Percentiles rank a stretch among this genome's conserved stretches.
These are phyloP conservation scores for Moricandia moricandioides DNA, from an alignment of 345 rosid genomes.

Conservation along the genomic window DNA sequence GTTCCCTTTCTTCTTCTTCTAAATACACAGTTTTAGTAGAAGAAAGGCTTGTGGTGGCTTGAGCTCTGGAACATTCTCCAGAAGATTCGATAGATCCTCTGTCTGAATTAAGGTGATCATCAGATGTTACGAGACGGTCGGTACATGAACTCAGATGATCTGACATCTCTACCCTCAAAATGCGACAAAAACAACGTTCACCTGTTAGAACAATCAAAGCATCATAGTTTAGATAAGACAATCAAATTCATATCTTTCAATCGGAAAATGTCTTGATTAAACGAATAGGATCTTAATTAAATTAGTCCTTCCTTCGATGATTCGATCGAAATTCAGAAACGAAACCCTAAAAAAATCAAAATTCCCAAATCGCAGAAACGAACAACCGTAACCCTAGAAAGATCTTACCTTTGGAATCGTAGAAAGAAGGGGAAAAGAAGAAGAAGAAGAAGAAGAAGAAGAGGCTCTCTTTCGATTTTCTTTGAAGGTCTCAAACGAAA, in stretches of 20 bases:
- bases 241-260: background rate
- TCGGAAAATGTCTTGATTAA: background rate
- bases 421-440: background rate
- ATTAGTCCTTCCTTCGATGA: background rate
- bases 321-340: slow-evolving; percentile 9
- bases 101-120: slow-evolving; percentile 39
- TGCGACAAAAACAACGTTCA: slow-evolving; percentile 27
- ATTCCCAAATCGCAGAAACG: slow-evolving; percentile 2
- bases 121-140: slow-evolving; percentile 54
- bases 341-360: slow-evolving; percentile 19
- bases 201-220: background rate
- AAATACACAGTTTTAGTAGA: slow-evolving; percentile 21
- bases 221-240: background rate
- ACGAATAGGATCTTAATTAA: background rate
- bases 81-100: slow-evolving; percentile 26
- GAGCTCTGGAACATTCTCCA: slow-evolving; percentile 45
- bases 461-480: slow-evolving; percentile 6
- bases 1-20: slow-evolving; percentile 7
- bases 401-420: slow-evolving; percentile 6
- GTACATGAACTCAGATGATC: slow-evolving; percentile 67
- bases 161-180: slow-evolving; percentile 47
- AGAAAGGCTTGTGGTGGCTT: slow-evolving; percentile 30
- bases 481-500: slow-evolving; percentile 20
- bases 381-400: background rate
- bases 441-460: slow-evolving; percentile 19